Evolutionary conservation across 2,329 filamentous ascomycete genomes (phyloP), one percentile per base, ranked within the genome.

Genomic region (Pyricularia grisea): DNA sequence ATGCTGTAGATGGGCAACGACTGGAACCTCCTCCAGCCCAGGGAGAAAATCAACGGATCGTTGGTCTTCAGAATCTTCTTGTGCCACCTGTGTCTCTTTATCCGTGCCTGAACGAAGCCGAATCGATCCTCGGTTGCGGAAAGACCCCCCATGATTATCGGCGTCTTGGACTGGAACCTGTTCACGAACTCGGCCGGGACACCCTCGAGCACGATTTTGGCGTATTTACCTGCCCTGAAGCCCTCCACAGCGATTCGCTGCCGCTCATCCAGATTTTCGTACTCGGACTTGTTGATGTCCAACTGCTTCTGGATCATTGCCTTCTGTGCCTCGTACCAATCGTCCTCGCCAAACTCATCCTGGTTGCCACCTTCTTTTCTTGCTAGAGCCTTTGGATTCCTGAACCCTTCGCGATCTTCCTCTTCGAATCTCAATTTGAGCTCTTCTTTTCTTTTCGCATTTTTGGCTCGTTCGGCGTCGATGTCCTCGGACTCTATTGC

Each of bases 1-100:
- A 95, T 97, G 81, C 91, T 95, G 86, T 97, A 99, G 70, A 97
- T 89, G 23, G 94, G 94, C 73, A 95, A 83, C 6, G 91, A 90
- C 80, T 98, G 95, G 83, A 99, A 99, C 71, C 95, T 87, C 67
- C 95, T 87, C 95, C 95, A 99, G 61, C 95, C 95, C 63, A 99
- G 85, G 1, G 94, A 97, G 83, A 99, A 95, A 77, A 99, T 97
- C 67, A 99, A 85, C 20, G 95, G 96, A 76, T 99, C 95, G 77
- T 97, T 97, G 42, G 93, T 98, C 83, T 99, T 99, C 73, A 99
- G 85, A 74, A 98, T 98, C 83, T 95, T 97, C 87, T 97, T 97
- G 82, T 99, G 95, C 96, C 96, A 99, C 73, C 95, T 87, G 79
- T 99, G 95, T 68, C 93, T 88, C 86, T 99, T 99, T 83, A 99